Percentiles rank a stretch among this genome's conserved stretches.
Evolutionary conservation across 176 grass and related monocot genomes (phyloP).

Genomic region (Triticum dicoccoides): DNA sequence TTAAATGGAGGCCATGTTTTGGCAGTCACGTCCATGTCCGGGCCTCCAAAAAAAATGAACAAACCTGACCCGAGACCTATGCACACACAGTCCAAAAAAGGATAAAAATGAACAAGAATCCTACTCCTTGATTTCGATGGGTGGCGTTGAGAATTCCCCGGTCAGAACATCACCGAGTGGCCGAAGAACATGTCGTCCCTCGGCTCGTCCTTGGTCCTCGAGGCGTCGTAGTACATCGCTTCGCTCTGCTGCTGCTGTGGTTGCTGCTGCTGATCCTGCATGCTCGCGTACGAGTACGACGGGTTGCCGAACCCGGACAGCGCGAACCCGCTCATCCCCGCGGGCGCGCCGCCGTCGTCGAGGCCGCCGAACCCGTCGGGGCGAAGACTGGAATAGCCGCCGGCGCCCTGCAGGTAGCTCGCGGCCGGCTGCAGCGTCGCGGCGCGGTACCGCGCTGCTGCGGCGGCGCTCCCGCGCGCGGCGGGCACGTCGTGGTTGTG

Average conservation of each 20-base stretch:
- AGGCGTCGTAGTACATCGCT: slow-evolving; percentile 26
- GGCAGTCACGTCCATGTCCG: background rate
- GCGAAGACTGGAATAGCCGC: background rate
- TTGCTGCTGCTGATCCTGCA: slow-evolving; percentile 7
- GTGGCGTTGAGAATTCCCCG: background rate
- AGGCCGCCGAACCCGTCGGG: background rate
- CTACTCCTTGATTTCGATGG: background rate
- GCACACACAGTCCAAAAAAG: background rate
- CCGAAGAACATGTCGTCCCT: slow-evolving; percentile 45
- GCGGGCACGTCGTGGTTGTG: slow-evolving; percentile 90
- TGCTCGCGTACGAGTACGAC: slow-evolving; percentile 5
- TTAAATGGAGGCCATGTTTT: slow-evolving; percentile 15
- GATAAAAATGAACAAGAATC: background rate
- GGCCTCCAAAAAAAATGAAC: slow-evolving; percentile 30
- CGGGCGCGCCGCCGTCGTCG: background rate
- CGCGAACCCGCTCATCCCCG: slow-evolving; percentile 6
- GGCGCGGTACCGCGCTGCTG: slow-evolving; percentile 33
- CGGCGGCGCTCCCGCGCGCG: slow-evolving; percentile 50
- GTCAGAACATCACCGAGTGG: slow-evolving; percentile 36
- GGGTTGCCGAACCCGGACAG: slow-evolving; percentile 25
- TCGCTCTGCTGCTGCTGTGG: background rate
- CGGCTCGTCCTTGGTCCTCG: slow-evolving; percentile 48
- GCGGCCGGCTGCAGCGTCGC: background rate
- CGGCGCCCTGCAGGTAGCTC: slow-evolving; percentile 4
- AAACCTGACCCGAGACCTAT: background rate